Percentiles rank a stretch among this genome's conserved stretches.
phyloP scores from a whole-genome alignment of 106 monocot genomes.

The Triglochin maritima region DNA sequence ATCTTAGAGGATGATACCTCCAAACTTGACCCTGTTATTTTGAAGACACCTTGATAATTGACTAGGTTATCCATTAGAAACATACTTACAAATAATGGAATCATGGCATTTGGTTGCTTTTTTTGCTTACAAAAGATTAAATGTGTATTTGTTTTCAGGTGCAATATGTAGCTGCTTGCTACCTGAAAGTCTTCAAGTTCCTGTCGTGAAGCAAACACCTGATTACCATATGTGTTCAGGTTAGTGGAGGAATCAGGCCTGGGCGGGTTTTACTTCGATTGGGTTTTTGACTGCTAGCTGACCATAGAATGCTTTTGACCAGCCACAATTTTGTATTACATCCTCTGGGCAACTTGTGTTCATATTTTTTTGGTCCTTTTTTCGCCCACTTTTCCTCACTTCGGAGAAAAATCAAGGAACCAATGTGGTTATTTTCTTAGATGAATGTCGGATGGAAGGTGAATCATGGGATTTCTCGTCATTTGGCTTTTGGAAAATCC shows the following conservation, averaged over 20 bases:
- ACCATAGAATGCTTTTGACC: neutral
- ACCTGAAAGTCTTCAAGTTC: conserved; percentile 64
- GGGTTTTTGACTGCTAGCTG: neutral
- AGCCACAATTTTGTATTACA: too few relatives aligned
- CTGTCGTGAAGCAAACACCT: conserved; percentile 54
- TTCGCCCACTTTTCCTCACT: too few relatives aligned
- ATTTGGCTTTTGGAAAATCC: too few relatives aligned
- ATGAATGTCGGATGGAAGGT: too few relatives aligned
- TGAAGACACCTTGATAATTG: neutral
- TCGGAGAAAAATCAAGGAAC: too few relatives aligned
- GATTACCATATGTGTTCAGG: conserved; percentile 73
- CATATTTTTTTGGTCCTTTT: too few relatives aligned
- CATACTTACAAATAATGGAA: too few relatives aligned
- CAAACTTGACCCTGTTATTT: neutral
- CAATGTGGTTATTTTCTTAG: too few relatives aligned
- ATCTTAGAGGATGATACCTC: neutral
- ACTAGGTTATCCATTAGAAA: neutral
- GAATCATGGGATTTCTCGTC: too few relatives aligned
- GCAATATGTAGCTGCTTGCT: conserved; percentile 82
- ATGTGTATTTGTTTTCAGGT: conserved; percentile 35
- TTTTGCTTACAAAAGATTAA: neutral
- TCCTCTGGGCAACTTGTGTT: too few relatives aligned
- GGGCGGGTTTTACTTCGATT: neutral
- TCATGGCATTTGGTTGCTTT: neutral
- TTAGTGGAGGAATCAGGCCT: conserved; percentile 11